Conservation (phyloP, 805 yeast genomes). For the Wickerhamiella bombiphila region DNA sequence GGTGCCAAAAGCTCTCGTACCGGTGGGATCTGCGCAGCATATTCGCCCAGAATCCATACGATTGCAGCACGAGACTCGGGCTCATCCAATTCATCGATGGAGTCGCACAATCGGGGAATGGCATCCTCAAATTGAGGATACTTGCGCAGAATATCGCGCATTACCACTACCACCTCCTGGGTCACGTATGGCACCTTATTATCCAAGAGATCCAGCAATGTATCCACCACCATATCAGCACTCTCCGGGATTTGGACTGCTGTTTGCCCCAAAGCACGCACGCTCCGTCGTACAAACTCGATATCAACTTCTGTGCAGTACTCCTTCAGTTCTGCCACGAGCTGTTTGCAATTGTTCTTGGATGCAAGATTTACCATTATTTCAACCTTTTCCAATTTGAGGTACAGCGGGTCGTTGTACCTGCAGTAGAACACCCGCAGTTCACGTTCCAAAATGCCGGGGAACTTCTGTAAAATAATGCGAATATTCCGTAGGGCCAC, state of each 20-base stretch:
- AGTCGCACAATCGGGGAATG: slow-evolving; percentile 31
- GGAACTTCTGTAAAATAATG: slow-evolving; percentile 78
- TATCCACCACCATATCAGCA: slow-evolving; percentile 51
- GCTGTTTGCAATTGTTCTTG: slow-evolving; percentile 42
- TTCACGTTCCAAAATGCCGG: slow-evolving; percentile 61
- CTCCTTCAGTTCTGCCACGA: slow-evolving; percentile 66
- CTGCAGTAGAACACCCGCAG: slow-evolving; percentile 81
- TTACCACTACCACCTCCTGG: slow-evolving; percentile 65
- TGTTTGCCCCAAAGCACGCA: slow-evolving; percentile 78
- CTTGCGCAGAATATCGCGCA: slow-evolving; percentile 60
- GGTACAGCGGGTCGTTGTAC: slow-evolving; percentile 80
- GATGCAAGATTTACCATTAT: slow-evolving; percentile 68
- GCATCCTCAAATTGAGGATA: slow-evolving; percentile 50
- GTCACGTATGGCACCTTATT: slow-evolving; percentile 51
- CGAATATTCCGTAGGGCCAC: slow-evolving; percentile 85
- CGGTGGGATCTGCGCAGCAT: slow-evolving; percentile 36
- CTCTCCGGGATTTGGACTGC: slow-evolving; percentile 62
- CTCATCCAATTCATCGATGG: slow-evolving; percentile 50
- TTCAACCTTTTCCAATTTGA: slow-evolving; percentile 87
- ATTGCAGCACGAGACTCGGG: slow-evolving; percentile 66
- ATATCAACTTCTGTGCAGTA: slow-evolving; percentile 82
- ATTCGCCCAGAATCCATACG: slow-evolving; percentile 78
- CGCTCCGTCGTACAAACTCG: slow-evolving; percentile 78
- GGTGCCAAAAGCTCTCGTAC: slow-evolving; percentile 27
- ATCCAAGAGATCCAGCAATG: slow-evolving; percentile 47